These are phyloP conservation scores for Mycena pura DNA, from an alignment of 768 basidiomycete genomes.

Conservation along the genomic window DNA sequence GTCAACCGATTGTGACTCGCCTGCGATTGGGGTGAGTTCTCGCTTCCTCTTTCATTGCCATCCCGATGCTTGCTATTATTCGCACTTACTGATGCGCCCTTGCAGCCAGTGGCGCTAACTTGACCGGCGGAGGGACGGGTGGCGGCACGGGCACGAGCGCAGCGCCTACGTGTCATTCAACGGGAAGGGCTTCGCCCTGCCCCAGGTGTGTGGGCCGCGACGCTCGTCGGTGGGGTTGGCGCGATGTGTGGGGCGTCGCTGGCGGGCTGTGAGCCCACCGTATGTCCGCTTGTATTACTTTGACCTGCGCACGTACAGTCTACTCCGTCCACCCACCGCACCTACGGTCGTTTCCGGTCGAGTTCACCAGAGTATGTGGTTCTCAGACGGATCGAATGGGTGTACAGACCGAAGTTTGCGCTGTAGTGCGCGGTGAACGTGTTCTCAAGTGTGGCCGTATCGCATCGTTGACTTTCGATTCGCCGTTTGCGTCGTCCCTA, in stretches of 20 bases:
- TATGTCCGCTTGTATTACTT: too few relatives aligned
- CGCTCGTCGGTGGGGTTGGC: conserved; percentile 18
- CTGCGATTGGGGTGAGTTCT: conserved; percentile 64
- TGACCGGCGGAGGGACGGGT: conserved; percentile 65
- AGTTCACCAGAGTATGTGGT: conserved; percentile 63
- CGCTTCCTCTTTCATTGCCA: conserved; percentile 8
- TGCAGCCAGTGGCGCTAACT: conserved; percentile 68
- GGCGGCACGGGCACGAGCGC: conserved; percentile 30
- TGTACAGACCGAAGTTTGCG: conserved; percentile 84
- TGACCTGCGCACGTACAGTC: too few relatives aligned
- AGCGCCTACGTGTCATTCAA: conserved; percentile 54
- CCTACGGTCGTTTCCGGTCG: too few relatives aligned
- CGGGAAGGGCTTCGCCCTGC: conserved; percentile 19
- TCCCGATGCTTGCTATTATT: too few relatives aligned
- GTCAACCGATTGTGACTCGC: conserved; percentile 57
- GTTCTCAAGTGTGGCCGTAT: conserved; percentile 72
- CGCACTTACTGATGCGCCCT: conserved; percentile 9
- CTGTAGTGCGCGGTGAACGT: conserved; percentile 80
- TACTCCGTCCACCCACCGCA: too few relatives aligned
- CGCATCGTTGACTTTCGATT: conserved; percentile 55
- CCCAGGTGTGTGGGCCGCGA: conserved; percentile 22
- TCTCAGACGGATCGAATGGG: conserved; percentile 73
- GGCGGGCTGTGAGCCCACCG: neutral
- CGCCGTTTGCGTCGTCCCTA: conserved; percentile 62
- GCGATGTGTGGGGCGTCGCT: conserved; percentile 18